Conservation (phyloP, 2,329 filamentous ascomycete genomes). For the Teratosphaeria nubilosa region DNA sequence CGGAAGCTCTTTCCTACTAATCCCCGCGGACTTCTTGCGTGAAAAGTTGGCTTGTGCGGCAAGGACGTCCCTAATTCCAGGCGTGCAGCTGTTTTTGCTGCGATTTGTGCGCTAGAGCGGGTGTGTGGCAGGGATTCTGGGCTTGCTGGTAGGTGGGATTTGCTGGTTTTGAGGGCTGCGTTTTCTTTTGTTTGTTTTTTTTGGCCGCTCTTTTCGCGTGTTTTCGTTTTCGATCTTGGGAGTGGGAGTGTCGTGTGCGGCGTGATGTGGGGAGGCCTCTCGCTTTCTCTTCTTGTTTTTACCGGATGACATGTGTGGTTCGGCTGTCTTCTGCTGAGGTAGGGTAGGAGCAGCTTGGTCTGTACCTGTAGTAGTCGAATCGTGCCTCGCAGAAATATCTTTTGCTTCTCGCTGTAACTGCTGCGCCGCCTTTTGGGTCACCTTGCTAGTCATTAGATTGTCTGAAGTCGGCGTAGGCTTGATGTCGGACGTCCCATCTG, state of each 20-base stretch:
- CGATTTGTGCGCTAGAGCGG: background rate
- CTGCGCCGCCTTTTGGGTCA: background rate
- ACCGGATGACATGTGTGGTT: background rate
- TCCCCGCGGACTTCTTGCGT: background rate
- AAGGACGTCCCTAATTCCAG: background rate
- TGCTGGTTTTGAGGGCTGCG: background rate
- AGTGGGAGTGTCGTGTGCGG: background rate
- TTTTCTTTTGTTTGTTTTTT: background rate
- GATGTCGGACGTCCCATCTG: background rate
- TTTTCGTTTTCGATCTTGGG: background rate
- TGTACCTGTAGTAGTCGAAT: background rate
- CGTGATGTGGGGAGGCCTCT: background rate
- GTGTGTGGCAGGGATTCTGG: background rate
- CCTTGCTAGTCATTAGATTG: background rate
- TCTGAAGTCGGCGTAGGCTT: background rate
- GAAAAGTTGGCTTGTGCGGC: background rate
- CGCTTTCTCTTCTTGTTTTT: background rate
- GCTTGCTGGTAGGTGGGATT: background rate
- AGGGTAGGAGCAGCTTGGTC: background rate
- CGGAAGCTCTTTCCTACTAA: background rate
- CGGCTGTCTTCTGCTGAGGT: background rate
- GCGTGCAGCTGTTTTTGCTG: background rate
- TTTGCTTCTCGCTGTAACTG: background rate
- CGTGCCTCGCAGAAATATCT: background rate
- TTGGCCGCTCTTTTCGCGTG: background rate